phyloP scores from a whole-genome alignment of 2,329 filamentous ascomycete species.

The Fusarium xyrophilum region DNA sequence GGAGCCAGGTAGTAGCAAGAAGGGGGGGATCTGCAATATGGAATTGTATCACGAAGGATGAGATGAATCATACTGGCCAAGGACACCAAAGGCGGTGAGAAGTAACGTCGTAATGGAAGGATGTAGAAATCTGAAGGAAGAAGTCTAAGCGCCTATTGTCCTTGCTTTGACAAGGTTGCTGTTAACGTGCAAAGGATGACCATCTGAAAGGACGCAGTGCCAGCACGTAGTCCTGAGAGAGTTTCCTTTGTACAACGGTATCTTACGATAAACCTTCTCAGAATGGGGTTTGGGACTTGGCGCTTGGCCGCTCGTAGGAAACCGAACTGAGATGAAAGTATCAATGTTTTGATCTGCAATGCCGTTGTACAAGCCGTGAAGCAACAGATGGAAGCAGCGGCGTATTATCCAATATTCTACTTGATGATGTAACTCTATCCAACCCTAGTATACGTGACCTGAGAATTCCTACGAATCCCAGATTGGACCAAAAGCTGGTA shows the following conservation, averaged over 20 bases:
- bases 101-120: neutral
- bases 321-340: neutral
- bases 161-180: neutral
- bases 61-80: neutral
- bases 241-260: neutral
- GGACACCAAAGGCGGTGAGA: neutral
- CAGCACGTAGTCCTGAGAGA: neutral
- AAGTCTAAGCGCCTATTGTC: neutral
- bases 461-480: conserved; percentile 57
- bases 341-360: neutral
- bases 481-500: conserved; percentile 72
- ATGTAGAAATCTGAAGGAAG: neutral
- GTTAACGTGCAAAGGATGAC: neutral
- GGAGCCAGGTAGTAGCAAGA: neutral
- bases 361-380: neutral
- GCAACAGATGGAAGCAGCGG: neutral
- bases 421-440: neutral
- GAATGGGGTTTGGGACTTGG: neutral
- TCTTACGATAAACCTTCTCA: neutral
- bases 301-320: neutral
- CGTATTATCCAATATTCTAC: neutral
- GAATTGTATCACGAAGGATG: neutral
- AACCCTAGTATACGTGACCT: neutral
- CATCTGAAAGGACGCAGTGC: neutral
- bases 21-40: conserved; percentile 1